Evolutionary conservation across 148 eudicot species (phyloP), one percentile per base, ranked within the genome.

Genomic region (Vaccinium vitisidaea): DNA sequence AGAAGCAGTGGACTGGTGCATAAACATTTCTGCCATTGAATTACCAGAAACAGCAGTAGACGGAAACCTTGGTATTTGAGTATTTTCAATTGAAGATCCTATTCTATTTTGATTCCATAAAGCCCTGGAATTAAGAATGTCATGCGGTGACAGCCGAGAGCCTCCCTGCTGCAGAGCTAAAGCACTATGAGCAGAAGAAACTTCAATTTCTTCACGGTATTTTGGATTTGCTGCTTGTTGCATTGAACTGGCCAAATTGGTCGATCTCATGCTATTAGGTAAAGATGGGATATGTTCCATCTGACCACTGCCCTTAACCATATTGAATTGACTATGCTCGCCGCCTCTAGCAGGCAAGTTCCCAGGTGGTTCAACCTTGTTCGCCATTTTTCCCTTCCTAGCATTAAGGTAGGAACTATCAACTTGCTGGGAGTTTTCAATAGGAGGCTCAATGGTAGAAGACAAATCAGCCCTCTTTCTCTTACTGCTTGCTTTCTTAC

Each of bases 401-500:
- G 82, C 21, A 85, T 89, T 91, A 80, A 83, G 78, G 83, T 86
- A 78, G 83, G 84, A 82, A 86, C 86, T 55, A 77, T 90, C 93
- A 82, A 70, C 80, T 84, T 88, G 91, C 75, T 90, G 92, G 54
- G 87, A 59, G 86, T 65, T 89, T 59, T 88, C 92, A 75, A 75
- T 83, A 77, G 78, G 93, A 56, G 90, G 79, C 76, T 92, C 93
- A 78, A 83, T 76, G 77, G 88, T 86, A 63, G 90, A 83, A 84
- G 86, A 73, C 6, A 88, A 36, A 78, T 91, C 94, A 21, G 88
- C 80, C 81, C 91, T 92, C 87, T 93, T 92, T 86, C 97, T 93
- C 87, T 93, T 93, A 75, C 83, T 77, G 71, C 48, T 85, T 13
- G 84, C 86, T 86, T 88, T 89, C 82, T 89, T 90, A 83, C 83